These are phyloP conservation scores for Aspergillus vadensis DNA, from an alignment of 2,329 filamentous ascomycete species.

Conservation along the genomic window DNA sequence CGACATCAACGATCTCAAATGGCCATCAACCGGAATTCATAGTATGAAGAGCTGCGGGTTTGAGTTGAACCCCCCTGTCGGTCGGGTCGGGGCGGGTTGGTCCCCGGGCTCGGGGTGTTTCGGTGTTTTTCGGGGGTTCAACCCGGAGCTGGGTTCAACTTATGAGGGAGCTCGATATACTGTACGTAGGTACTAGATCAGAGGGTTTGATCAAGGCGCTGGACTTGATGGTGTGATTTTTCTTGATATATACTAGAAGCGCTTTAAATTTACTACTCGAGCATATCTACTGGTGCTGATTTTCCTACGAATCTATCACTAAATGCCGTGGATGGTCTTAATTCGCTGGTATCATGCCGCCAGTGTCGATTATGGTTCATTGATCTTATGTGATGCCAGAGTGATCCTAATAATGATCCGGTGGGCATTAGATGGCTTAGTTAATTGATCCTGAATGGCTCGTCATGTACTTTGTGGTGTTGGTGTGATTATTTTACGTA, in stretches of 20 bases:
- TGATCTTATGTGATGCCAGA: neutral
- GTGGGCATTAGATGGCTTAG: too few species aligned
- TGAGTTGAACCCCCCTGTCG: neutral
- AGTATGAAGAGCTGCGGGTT: neutral
- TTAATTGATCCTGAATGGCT: too few species aligned
- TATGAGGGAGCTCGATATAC: neutral
- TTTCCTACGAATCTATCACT: too few species aligned
- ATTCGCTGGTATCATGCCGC: neutral
- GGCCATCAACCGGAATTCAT: neutral
- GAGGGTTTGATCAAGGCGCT: neutral
- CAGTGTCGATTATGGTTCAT: neutral
- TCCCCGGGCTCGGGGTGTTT: neutral
- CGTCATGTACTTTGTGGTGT: too few species aligned
- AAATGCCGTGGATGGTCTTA: neutral
- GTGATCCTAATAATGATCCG: neutral
- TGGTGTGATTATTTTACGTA: too few species aligned
- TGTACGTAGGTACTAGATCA: neutral
- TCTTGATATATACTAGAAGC: rapidly evolving
- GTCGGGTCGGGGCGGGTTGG: neutral
- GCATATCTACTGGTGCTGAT: too few species aligned
- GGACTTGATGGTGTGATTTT: neutral
- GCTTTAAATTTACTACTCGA: neutral
- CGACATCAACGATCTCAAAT: neutral
- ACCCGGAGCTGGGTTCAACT: slow-evolving; percentile 1
- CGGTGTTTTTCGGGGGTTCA: neutral